Percentiles rank a stretch among this genome's conserved stretches.
phyloP scores from a whole-genome alignment of 2,329 filamentous ascomycete genomes.

The Berkeleyomyces basicola region DNA sequence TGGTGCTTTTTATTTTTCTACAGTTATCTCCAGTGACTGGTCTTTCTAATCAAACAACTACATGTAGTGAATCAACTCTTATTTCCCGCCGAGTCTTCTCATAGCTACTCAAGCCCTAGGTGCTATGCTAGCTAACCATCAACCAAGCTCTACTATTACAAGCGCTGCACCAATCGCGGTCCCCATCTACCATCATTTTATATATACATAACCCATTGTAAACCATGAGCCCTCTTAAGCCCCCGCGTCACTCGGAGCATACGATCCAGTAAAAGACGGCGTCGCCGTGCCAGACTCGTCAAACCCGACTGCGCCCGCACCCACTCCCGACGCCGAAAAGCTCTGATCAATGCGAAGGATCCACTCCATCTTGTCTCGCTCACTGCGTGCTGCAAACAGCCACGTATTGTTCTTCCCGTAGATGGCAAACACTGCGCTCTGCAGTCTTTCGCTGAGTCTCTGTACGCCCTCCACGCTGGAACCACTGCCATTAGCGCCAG shows the following conservation, averaged over 20 bases:
- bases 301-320: background rate
- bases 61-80: too few species aligned
- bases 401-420: constrained; percentile 92
- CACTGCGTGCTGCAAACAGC: constrained; percentile 77
- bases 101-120: too few species aligned
- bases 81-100: too few species aligned
- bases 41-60: too few species aligned
- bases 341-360: constrained; percentile 88
- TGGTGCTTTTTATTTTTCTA: too few species aligned
- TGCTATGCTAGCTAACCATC: too few species aligned
- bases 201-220: background rate
- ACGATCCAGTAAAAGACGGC: constrained; percentile 2
- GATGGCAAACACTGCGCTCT: constrained; percentile 73
- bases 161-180: too few species aligned
- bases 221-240: background rate
- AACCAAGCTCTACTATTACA: too few species aligned
- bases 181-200: background rate
- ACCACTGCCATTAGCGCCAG: constrained; percentile 18
- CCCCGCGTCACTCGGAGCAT: constrained; percentile 4
- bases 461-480: constrained; percentile 27
- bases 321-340: constrained; percentile 26
- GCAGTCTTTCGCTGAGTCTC: constrained; percentile 39
- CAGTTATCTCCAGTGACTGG: too few species aligned
- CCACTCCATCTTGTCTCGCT: constrained; percentile 92
- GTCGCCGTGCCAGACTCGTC: background rate